Conservation (phyloP, 768 basidiomycete species). For the Amyloporia xantha region DNA sequence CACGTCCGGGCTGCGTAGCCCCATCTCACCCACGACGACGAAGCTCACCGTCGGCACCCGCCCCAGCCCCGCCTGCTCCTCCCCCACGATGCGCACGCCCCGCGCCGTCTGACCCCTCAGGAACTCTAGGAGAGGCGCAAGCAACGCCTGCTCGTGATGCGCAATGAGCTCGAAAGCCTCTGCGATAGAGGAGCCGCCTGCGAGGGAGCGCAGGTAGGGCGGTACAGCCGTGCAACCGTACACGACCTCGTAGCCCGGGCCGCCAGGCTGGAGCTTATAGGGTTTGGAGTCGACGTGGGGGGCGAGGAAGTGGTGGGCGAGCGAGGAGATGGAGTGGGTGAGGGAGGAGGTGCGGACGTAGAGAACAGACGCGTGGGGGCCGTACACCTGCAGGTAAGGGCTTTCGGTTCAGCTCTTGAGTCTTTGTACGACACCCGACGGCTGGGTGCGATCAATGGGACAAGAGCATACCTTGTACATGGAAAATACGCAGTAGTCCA, state of each 20-base stretch:
- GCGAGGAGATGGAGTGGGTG: slow-evolving; percentile 43
- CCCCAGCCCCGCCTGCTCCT: slow-evolving; percentile 33
- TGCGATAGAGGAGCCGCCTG: slow-evolving; percentile 34
- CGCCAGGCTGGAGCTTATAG: slow-evolving; percentile 67
- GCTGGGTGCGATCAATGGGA: too few relatives aligned
- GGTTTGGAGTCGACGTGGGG: slow-evolving; percentile 37
- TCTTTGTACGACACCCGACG: too few relatives aligned
- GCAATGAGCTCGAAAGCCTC: slow-evolving; percentile 54
- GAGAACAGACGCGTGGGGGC: slow-evolving; percentile 61
- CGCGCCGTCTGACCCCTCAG: slow-evolving; percentile 43
- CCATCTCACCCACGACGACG: slow-evolving; percentile 52
- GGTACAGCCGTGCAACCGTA: slow-evolving; percentile 55
- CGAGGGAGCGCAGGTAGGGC: slow-evolving; percentile 57
- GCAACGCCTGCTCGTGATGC: slow-evolving; percentile 51
- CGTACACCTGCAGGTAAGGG: slow-evolving; percentile 55
- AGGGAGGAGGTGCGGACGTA: slow-evolving; percentile 50
- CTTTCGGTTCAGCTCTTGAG: too few relatives aligned
- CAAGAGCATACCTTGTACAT: slow-evolving; percentile 71
- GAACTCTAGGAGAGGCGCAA: slow-evolving; percentile 48
- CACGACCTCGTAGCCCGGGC: slow-evolving; percentile 67
- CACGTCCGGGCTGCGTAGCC: slow-evolving; percentile 54
- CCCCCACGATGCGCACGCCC: slow-evolving; percentile 66
- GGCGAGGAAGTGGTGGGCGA: slow-evolving; percentile 67
- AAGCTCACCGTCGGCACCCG: slow-evolving; percentile 70
- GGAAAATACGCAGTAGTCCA: slow-evolving; percentile 67